Evolutionary conservation across 768 basidiomycete species (phyloP).

Genomic region (Pleurotus djamor): DNA sequence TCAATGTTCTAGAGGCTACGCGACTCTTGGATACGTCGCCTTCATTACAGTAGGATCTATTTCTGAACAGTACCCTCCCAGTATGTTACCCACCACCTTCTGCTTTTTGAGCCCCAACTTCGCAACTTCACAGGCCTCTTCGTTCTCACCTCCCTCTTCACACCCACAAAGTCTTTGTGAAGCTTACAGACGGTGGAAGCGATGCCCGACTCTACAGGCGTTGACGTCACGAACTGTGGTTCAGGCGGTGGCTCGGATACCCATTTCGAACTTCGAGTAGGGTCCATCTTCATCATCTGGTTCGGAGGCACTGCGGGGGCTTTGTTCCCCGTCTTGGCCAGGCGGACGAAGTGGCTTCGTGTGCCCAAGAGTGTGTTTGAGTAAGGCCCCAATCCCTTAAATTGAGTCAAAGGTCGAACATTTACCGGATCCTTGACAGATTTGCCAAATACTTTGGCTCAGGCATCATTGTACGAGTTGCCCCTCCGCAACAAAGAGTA

Average conservation of each 20-base stretch:
- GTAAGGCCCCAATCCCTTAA: conserved; percentile 34
- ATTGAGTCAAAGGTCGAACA: neutral
- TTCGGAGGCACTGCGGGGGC: conserved; percentile 57
- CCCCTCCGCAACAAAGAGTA: neutral
- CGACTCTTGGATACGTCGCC: neutral
- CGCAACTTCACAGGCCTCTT: neutral
- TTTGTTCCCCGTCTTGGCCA: conserved; percentile 69
- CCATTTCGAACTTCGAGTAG: conserved; percentile 57
- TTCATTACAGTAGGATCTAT: neutral
- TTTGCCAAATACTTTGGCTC: conserved; percentile 92
- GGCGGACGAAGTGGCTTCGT: conserved; percentile 44
- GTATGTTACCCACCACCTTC: neutral
- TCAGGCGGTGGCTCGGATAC: conserved; percentile 49
- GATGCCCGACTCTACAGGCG: neutral
- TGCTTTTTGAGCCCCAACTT: neutral
- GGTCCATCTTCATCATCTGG: conserved; percentile 74
- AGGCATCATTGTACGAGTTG: conserved; percentile 70
- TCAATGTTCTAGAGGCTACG: neutral
- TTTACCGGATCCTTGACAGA: conserved; percentile 27
- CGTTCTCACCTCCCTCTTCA: neutral
- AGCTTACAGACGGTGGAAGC: neutral
- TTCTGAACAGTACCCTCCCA: neutral
- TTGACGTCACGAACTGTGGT: conserved; percentile 38
- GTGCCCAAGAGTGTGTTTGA: conserved; percentile 68
- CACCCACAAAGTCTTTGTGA: neutral